These are phyloP conservation scores for Hypoxylon sp. DNA, from an alignment of 2,329 filamentous ascomycete species.

Conservation along the genomic window DNA sequence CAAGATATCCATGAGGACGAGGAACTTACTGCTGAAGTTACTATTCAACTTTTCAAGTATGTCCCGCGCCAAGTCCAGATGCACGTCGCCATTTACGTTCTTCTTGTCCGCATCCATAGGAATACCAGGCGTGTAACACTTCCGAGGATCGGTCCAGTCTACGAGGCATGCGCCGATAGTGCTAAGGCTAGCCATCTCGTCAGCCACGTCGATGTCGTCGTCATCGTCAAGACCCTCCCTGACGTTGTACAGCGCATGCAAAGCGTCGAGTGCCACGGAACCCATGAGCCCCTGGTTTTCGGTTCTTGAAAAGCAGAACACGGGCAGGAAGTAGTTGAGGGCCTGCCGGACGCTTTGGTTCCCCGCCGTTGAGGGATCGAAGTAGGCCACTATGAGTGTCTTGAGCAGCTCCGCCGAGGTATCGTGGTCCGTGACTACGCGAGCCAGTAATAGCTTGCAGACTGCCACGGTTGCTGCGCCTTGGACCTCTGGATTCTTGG, in stretches of 20 bases:
- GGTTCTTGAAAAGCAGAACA: constrained; percentile 86
- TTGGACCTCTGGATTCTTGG: constrained; percentile 76
- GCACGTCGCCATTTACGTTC: constrained; percentile 77
- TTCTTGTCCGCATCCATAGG: constrained; percentile 66
- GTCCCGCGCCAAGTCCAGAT: constrained; percentile 78
- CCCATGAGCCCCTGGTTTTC: constrained; percentile 87
- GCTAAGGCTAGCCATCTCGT: constrained; percentile 80
- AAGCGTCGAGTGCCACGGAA: constrained; percentile 73
- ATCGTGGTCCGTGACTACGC: constrained; percentile 75
- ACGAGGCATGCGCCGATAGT: constrained; percentile 83
- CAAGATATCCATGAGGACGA: neutral
- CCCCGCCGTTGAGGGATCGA: constrained; percentile 80
- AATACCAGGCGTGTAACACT: constrained; percentile 66
- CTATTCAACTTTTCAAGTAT: constrained; percentile 77
- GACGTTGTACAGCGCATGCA: constrained; percentile 77
- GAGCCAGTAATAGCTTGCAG: constrained; percentile 84
- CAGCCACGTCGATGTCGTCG: constrained; percentile 76
- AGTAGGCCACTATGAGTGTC: constrained; percentile 85
- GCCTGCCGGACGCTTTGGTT: constrained; percentile 88
- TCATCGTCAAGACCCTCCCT: constrained; percentile 77
- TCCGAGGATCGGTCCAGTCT: constrained; percentile 95
- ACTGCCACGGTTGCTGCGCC: constrained; percentile 81
- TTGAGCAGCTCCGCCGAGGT: constrained; percentile 79
- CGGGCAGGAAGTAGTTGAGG: constrained; percentile 91
- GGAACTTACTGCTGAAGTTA: constrained; percentile 69